Evolutionary conservation across 257 asterid genomes (phyloP), one percentile per base, ranked within the genome.

Genomic region (Penstemon newberryi): DNA sequence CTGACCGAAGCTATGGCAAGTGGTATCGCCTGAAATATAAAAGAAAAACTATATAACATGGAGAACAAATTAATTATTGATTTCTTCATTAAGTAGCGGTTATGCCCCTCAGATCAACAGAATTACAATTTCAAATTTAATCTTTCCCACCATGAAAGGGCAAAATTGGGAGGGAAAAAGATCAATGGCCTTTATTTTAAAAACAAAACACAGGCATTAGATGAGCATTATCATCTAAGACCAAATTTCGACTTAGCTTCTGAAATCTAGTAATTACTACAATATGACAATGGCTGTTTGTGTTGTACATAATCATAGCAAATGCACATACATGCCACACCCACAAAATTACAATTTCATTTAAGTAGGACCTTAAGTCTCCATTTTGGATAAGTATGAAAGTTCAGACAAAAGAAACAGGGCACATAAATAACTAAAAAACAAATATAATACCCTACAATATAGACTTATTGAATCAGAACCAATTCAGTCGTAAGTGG

Each of bases 1-100:
- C 96, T 88, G 71, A 94, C 93, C 87, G 78, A 84, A 67, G 99
- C 95, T 73, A 94, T 77, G 74, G 97, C 96, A 79, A 83, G 92
- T 63, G 99, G 99, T 76, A 94, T 91, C 60, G 91, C 96, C 99
- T 94, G 90, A 73, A 60, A 72, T 15, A 60, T 62, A 56, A 49
- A 78, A 78, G 54, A 55, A 72, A 51, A 52, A 10, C 15, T 25
- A 69, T 67, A 57, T 15, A 54, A 40, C 57, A 67, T 37, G 45
- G 42, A 41, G 43, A 56, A 54, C 49, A 68, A 36, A 11, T 43
- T n/a, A 33, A 4, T 13, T 59, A 40, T 51, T 41, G 45, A 10
- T 52, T 47, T 55, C 10, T 60, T 66, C 65, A 46, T 51, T 41
- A 50, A 42, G 4, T 43, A 11, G 50, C 53, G n/a, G 42, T 46